A percentile compares a stretch with the other conserved stretches of the same genome.
Evolutionary conservation across 495 filamentous ascomycete genomes (phyloP).

Genomic region (Lindgomyces ingoldianus): DNA sequence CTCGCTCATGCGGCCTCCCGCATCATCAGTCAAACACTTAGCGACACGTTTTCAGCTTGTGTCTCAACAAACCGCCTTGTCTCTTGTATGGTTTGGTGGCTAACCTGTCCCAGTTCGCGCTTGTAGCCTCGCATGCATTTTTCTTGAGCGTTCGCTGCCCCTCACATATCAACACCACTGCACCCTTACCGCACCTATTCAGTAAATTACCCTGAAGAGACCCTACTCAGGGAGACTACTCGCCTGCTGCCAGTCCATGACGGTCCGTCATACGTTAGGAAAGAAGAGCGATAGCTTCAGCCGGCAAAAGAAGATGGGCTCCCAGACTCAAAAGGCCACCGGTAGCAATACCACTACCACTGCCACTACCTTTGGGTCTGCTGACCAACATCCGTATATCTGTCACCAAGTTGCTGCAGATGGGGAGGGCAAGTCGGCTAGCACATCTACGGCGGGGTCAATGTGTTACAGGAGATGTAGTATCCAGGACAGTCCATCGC

Average conservation of each 20-base stretch:
- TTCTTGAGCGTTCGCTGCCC: constrained; percentile 26
- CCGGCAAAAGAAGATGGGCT: constrained; percentile 17
- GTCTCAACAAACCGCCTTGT: constrained; percentile 31
- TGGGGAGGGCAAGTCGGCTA: constrained; percentile 5
- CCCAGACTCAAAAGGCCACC: background rate
- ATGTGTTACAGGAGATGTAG: constrained; percentile 8
- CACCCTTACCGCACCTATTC: constrained; percentile 10
- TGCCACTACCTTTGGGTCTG: constrained; percentile 13
- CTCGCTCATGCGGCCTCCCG: constrained; percentile 31
- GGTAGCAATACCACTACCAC: background rate
- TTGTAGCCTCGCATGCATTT: constrained; percentile 12
- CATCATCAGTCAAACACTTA: constrained; percentile 29
- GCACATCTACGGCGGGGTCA: constrained; percentile 12
- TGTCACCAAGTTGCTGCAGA: background rate
- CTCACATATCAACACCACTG: constrained; percentile 30
- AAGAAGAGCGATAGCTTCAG: constrained; percentile 7
- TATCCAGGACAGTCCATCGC: constrained; percentile 4
- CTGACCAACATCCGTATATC: constrained; percentile 2
- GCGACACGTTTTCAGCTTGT: constrained; percentile 40
- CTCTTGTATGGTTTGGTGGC: constrained; percentile 38
- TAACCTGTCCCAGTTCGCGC: constrained; percentile 33
- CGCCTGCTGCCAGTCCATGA: constrained; percentile 11
- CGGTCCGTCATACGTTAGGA: constrained; percentile 5
- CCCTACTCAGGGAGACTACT: background rate
- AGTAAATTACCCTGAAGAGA: background rate